A percentile compares a stretch with the other conserved stretches of the same genome.
Conservation (phyloP, 768 basidiomycete species). For the Podaxis mareebaensis region DNA sequence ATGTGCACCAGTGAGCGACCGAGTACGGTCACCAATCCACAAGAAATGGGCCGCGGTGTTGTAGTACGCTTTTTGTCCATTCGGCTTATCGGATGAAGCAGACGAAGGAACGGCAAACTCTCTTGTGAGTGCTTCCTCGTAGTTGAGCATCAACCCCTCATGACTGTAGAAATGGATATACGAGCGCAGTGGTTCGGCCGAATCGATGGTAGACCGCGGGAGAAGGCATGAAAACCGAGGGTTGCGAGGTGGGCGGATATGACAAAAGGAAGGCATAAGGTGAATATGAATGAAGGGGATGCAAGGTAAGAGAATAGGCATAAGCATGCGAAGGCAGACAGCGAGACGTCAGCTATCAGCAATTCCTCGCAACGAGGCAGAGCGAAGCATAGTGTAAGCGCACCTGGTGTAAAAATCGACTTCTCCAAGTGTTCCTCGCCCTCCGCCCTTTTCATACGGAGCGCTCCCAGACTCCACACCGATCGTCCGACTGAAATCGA, state of each 20-base stretch:
- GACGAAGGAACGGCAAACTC: constrained; percentile 46
- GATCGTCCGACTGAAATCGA: constrained; percentile 91
- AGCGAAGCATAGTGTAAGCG: constrained; percentile 16
- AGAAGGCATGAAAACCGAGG: not conserved
- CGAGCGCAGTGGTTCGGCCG: not conserved
- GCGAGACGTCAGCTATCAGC: not conserved
- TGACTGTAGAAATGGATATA: constrained; percentile 50
- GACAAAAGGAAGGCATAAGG: not conserved
- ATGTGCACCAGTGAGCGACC: constrained; percentile 90
- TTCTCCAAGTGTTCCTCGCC: constrained; percentile 72
- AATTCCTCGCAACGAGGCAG: constrained; percentile 3
- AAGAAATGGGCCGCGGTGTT: constrained; percentile 94
- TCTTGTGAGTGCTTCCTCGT: constrained; percentile 90
- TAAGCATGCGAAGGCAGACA: not conserved
- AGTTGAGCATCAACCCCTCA: constrained; percentile 90
- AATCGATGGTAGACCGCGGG: constrained; percentile 3
- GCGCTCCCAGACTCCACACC: constrained; percentile 58
- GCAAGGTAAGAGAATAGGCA: not conserved
- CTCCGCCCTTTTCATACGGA: constrained; percentile 72
- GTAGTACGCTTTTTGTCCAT: constrained; percentile 53
- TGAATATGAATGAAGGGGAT: not conserved
- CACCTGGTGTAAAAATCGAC: constrained; percentile 94
- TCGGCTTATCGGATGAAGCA: constrained; percentile 16
- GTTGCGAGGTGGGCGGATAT: not conserved
- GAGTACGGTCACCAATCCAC: constrained; percentile 97